A percentile compares a stretch with the other conserved stretches of the same genome.
Conservation (phyloP, 345 rosid species). For the Orychophragmus violaceus region DNA sequence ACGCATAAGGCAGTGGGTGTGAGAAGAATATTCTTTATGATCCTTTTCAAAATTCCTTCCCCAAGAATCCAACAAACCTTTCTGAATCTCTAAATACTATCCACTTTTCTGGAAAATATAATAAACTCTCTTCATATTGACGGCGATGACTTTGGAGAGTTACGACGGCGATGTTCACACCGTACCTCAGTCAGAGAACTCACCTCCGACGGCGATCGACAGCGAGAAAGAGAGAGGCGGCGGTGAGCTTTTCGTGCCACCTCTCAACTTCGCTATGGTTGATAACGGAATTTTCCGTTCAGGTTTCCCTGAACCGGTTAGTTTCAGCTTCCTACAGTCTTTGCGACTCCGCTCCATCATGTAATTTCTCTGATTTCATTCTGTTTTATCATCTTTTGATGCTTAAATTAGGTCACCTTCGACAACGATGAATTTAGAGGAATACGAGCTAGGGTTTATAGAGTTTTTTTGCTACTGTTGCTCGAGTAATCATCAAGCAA, state of each 20-base stretch:
- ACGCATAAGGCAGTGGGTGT: neutral
- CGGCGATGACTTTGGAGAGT: slow-evolving; percentile 21
- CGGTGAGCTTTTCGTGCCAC: slow-evolving; percentile 56
- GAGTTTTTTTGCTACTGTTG: too few species aligned
- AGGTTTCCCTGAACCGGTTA: slow-evolving; percentile 63
- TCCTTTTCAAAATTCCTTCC: slow-evolving; percentile 4
- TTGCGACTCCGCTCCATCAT: slow-evolving; percentile 61
- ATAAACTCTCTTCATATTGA: neutral
- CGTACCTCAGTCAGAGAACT: slow-evolving; percentile 27
- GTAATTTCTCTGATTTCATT: slow-evolving; percentile 36
- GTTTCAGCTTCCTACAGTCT: slow-evolving; percentile 58
- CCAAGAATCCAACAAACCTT: neutral
- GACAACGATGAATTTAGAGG: neutral
- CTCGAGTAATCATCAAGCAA: too few species aligned
- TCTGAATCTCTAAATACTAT: slow-evolving; percentile 5
- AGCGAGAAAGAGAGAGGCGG: slow-evolving; percentile 29
- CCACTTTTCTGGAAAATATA: neutral
- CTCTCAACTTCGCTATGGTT: slow-evolving; percentile 67
- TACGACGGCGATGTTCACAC: slow-evolving; percentile 30
- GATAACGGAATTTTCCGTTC: slow-evolving; percentile 68
- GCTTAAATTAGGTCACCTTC: too few species aligned
- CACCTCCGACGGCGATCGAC: slow-evolving; percentile 9
- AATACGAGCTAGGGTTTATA: too few species aligned
- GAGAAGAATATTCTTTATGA: slow-evolving; percentile 6
- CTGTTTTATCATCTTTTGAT: too few species aligned